Base-by-base conservation (phyloP, 495 filamentous ascomycete species). In the Podospora sp. region DNA sequence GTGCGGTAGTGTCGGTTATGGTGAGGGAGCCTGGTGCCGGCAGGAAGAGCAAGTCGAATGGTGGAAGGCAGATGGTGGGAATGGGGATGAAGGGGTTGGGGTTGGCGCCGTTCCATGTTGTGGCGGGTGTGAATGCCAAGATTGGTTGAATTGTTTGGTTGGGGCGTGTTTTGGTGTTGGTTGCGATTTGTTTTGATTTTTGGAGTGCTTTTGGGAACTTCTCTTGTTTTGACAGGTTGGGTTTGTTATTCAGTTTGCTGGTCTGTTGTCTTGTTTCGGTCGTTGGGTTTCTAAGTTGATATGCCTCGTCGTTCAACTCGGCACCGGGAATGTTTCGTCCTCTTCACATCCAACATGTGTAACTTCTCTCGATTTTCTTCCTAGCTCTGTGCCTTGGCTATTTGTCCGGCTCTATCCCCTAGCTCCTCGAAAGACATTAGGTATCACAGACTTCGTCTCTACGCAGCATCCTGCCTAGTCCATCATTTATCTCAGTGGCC, bases 291-390 rank as follows among this genome's bases (percentile, higher is more conserved):
- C 40, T 59, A 16, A 4, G 29, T 33, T 33, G 29, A 21, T 14
- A 8, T 22, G 2, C 20, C 36, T 56, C 16, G 52, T 55, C 55
- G 63, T 52, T 65, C 63, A 65, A 65, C 63, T 65, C 63, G 35
- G 22, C 20, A 55, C 52, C n/a, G 24, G 16, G 26, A n/a, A 6
- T 25, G n/a, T 3, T 50, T 33, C 14, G 33, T 51, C n/a, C 33
- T 35, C 8, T 22, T 36, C 36, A 40, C 55, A 65, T 65, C 33
- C 63, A 65, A 65, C 56, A 59, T 65, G 63, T 35, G 63, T 27
- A 11, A 33, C 35, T 50, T 25, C 12, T 33, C 26, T 25, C 26
- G 18, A 16, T 62, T 62, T 49, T 51, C 35, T 25, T 25, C 6
- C 5, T 27, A 16, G 36, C 24, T 46, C 25, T 14, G n/a, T 59